Conservation (phyloP, 805 yeast species). For the Wickerhamomyces subpelliculosus region DNA sequence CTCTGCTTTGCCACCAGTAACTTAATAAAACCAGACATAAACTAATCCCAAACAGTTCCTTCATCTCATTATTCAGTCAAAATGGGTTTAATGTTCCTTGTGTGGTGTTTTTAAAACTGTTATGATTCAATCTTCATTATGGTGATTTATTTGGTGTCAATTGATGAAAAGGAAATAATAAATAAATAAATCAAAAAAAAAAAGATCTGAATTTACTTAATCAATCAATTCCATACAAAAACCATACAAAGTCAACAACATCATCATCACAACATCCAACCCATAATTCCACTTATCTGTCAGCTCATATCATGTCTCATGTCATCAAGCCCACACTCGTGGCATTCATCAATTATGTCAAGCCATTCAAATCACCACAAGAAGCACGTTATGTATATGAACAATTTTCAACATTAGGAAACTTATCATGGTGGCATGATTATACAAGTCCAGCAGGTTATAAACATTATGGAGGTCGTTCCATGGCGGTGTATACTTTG, state of each 20-base stretch:
- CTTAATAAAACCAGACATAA: no score
- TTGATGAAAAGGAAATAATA: no score
- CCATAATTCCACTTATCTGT: neutral
- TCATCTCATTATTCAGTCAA: no score
- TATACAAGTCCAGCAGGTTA: constrained; percentile 8
- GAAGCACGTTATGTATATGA: constrained; percentile 5
- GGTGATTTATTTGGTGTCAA: no score
- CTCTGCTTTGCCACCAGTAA: no score
- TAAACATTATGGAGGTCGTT: constrained; percentile 7
- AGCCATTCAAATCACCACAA: neutral
- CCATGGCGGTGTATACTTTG: constrained; percentile 8
- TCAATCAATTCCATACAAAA: no score
- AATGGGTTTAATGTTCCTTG: no score
- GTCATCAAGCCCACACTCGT: constrained; percentile 2
- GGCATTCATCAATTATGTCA: constrained; percentile 8
- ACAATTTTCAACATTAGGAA: constrained; percentile 4
- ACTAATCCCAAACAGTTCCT: no score
- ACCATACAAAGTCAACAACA: neutral
- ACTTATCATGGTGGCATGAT: constrained; percentile 9
- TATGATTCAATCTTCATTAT: no score
- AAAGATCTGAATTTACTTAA: no score
- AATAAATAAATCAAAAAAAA: no score
- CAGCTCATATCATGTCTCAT: neutral
- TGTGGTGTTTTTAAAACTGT: no score
- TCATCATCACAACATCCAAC: neutral